phyloP scores from a whole-genome alignment of 2,329 filamentous ascomycete species.

The Leptographium flavum region DNA sequence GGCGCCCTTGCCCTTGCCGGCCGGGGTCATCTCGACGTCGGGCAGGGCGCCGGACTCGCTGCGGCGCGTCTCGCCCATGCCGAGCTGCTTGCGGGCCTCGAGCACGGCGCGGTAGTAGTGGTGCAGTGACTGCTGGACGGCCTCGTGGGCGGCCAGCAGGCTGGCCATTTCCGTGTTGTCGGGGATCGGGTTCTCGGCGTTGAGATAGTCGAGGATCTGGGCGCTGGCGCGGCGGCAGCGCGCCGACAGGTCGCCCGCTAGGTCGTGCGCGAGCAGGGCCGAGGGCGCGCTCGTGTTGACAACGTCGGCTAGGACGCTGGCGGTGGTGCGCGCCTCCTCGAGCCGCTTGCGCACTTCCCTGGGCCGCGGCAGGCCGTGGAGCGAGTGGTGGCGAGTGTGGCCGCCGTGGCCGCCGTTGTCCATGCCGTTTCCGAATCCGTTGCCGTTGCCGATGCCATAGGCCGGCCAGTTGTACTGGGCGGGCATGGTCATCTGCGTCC shows the following conservation, averaged over 20 bases:
- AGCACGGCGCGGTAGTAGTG: constrained; percentile 71
- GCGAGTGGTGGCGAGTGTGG: constrained; percentile 21
- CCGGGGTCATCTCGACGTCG: constrained; percentile 5
- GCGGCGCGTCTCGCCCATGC: constrained; percentile 19
- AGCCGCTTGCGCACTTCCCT: constrained; percentile 69
- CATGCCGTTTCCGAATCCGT: constrained; percentile 10
- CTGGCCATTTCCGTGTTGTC: constrained; percentile 91
- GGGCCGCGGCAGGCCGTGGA: constrained; percentile 48
- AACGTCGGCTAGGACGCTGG: constrained; percentile 82
- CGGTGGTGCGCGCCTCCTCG: constrained; percentile 81
- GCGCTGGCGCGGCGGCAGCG: constrained; percentile 69
- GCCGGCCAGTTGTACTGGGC: background rate
- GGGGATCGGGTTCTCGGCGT: constrained; percentile 60
- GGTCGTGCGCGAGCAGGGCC: constrained; percentile 69
- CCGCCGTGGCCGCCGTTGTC: constrained; percentile 25
- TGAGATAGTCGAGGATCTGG: constrained; percentile 77
- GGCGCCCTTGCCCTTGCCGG: constrained; percentile 16
- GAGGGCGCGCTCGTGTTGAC: constrained; percentile 68
- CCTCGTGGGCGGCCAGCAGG: constrained; percentile 88
- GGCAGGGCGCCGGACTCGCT: constrained; percentile 16
- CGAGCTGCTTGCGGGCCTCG: constrained; percentile 42
- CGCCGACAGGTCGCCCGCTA: constrained; percentile 83
- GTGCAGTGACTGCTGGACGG: constrained; percentile 67
- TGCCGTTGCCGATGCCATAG: background rate
- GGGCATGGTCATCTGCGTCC: background rate